phyloP scores from a whole-genome alignment of 2,329 filamentous ascomycete species.

The Plenodomus lindquistii region DNA sequence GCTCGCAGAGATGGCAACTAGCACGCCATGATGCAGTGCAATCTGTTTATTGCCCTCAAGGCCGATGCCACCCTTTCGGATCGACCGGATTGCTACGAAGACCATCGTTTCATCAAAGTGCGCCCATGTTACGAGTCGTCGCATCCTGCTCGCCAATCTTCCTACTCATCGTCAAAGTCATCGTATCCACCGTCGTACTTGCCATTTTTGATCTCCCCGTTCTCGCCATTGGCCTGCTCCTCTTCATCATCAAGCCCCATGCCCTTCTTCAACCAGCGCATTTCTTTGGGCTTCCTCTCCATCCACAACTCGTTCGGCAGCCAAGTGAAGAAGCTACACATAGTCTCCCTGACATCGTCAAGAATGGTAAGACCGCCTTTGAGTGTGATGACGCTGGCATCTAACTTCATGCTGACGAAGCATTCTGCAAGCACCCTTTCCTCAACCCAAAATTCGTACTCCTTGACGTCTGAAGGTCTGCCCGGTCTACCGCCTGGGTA shows the following conservation, averaged over 20 bases:
- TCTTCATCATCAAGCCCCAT: slow-evolving; percentile 21
- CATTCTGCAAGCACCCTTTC: slow-evolving; percentile 60
- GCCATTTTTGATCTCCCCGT: slow-evolving; percentile 7
- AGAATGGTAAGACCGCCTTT: slow-evolving; percentile 33
- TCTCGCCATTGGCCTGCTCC: slow-evolving; percentile 8
- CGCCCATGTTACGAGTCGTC: no score
- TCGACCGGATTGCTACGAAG: not conserved
- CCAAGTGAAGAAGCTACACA: slow-evolving; percentile 51
- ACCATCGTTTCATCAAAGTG: not conserved
- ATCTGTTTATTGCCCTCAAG: no score
- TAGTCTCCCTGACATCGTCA: slow-evolving; percentile 45
- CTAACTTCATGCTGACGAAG: slow-evolving; percentile 60
- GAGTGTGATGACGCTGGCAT: slow-evolving; percentile 35
- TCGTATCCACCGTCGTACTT: slow-evolving; percentile 14
- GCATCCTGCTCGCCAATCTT: not conserved
- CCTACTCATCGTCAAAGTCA: slow-evolving; percentile 22
- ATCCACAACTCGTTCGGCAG: slow-evolving; percentile 50
- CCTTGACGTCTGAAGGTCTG: slow-evolving; percentile 40
- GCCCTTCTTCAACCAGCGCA: slow-evolving; percentile 29
- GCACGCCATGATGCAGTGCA: no score
- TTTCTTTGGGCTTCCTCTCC: slow-evolving; percentile 31
- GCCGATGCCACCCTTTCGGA: no score
- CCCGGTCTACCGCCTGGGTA: slow-evolving; percentile 27
- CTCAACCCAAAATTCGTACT: slow-evolving; percentile 69
- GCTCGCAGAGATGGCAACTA: no score